Evolutionary conservation across 306 rosid species (phyloP).

Genomic region (Quercus glauca): DNA sequence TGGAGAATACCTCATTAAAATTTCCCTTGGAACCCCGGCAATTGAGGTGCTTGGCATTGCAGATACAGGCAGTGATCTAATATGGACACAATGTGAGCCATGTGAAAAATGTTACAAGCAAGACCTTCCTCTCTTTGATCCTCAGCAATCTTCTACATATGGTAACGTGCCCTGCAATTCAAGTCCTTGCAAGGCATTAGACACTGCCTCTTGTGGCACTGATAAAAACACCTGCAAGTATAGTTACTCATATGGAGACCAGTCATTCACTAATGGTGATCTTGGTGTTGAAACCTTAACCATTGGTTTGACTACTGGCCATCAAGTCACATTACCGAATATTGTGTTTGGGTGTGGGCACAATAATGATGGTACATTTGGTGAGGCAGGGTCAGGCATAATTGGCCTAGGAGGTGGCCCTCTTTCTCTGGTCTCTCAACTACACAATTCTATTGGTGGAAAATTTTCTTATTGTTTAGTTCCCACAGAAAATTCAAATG

Average conservation of each 20-base stretch:
- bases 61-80: slow-evolving; percentile 68
- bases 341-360: slow-evolving; percentile 48
- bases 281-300: slow-evolving; percentile 45
- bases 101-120: slow-evolving; percentile 52
- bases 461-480: slow-evolving; percentile 60
- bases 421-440: slow-evolving; percentile 55
- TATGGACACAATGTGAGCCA: slow-evolving; percentile 64
- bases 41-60: slow-evolving; percentile 38
- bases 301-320: slow-evolving; percentile 1
- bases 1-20: slow-evolving; percentile 53
- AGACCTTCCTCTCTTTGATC: slow-evolving; percentile 38
- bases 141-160: slow-evolving; percentile 41
- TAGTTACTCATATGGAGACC: slow-evolving; percentile 37
- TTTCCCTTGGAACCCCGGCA: slow-evolving; percentile 56
- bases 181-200: slow-evolving; percentile 3
- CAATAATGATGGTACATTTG: slow-evolving; percentile 38
- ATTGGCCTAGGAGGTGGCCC: slow-evolving; percentile 54
- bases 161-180: slow-evolving; percentile 21
- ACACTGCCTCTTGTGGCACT: background rate
- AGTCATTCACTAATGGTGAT: slow-evolving; percentile 35
- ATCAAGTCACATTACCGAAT: background rate
- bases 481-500: background rate
- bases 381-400: slow-evolving; percentile 34
- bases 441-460: slow-evolving; percentile 7
- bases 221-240: slow-evolving; percentile 14